Conservation (phyloP, 176 grass and related monocot species). For the Avena eriantha region DNA sequence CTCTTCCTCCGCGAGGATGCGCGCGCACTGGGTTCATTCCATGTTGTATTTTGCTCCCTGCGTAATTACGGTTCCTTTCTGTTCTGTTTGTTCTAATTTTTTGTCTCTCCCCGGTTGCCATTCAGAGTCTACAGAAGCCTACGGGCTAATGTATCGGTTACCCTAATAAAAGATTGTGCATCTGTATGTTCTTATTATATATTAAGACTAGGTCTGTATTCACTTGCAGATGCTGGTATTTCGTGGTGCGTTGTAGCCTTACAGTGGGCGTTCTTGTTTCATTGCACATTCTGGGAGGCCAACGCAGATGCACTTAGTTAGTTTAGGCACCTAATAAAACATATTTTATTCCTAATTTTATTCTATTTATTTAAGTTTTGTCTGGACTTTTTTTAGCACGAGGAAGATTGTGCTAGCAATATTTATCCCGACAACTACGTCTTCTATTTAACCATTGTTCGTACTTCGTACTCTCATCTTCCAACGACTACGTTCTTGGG, state of each 20-base stretch:
- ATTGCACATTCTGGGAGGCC: too few species aligned
- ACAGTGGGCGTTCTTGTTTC: too few species aligned
- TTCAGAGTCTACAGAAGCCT: background rate
- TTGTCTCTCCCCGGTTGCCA: background rate
- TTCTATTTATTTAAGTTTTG: too few species aligned
- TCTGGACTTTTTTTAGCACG: too few species aligned
- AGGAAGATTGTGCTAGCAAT: too few species aligned
- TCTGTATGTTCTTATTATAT: background rate
- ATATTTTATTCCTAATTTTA: too few species aligned
- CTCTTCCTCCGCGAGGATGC: constrained; percentile 37
- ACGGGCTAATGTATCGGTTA: background rate
- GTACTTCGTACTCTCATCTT: too few species aligned
- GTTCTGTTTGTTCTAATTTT: constrained; percentile 46
- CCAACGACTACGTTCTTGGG: too few species aligned
- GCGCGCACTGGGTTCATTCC: background rate
- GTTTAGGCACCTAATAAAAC: too few species aligned
- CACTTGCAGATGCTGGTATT: background rate
- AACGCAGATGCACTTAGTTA: too few species aligned
- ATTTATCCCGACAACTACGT: too few species aligned
- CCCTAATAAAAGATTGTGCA: background rate
- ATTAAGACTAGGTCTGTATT: background rate
- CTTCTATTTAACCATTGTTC: too few species aligned
- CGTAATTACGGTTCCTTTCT: background rate
- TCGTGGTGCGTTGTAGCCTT: background rate
- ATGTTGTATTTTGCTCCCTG: background rate